A percentile compares a stretch with the other conserved stretches of the same genome.
These are phyloP conservation scores for Heteromeles arbutifolia DNA, from an alignment of 306 rosid genomes.

Conservation along the genomic window DNA sequence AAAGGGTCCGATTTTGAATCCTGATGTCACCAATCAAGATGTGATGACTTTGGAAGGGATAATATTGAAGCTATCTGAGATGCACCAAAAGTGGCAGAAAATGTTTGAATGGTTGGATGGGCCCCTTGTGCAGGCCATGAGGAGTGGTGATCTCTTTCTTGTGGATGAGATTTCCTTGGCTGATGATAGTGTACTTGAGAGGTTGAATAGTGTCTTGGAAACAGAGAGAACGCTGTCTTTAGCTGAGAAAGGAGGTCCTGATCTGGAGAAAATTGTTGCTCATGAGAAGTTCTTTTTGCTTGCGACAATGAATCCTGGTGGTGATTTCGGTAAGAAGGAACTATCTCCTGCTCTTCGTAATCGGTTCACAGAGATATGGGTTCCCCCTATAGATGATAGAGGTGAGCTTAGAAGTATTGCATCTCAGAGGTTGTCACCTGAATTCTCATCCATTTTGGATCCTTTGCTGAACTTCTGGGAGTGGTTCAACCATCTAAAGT, in stretches of 20 bases:
- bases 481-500: slow-evolving; percentile 71
- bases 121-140: slow-evolving; percentile 88
- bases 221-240: slow-evolving; percentile 84
- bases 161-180: slow-evolving; percentile 95
- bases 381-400: slow-evolving; percentile 62
- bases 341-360: slow-evolving; percentile 82
- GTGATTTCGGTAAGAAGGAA: slow-evolving; percentile 97
- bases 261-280: slow-evolving; percentile 63
- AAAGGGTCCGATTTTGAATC: slow-evolving; percentile 27
- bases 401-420: slow-evolving; percentile 70
- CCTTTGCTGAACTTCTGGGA: slow-evolving; percentile 75
- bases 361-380: slow-evolving; percentile 99
- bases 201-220: slow-evolving; percentile 92
- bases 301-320: slow-evolving; percentile 98
- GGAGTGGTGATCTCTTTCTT: slow-evolving; percentile 74
- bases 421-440: slow-evolving; percentile 46
- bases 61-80: slow-evolving; percentile 35
- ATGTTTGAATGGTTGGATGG: slow-evolving; percentile 95
- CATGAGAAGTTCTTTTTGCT: slow-evolving; percentile 67
- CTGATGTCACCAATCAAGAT: slow-evolving; percentile 33
- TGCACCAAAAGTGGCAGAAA: slow-evolving; percentile 80
- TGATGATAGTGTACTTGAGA: slow-evolving; percentile 97
- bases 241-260: slow-evolving; percentile 90
- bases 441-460: slow-evolving; percentile 40
- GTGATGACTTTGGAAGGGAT: slow-evolving; percentile 35